Base-by-base conservation (phyloP, 2,329 filamentous ascomycete genomes). In the Torrubiellomyces zombiae region DNA sequence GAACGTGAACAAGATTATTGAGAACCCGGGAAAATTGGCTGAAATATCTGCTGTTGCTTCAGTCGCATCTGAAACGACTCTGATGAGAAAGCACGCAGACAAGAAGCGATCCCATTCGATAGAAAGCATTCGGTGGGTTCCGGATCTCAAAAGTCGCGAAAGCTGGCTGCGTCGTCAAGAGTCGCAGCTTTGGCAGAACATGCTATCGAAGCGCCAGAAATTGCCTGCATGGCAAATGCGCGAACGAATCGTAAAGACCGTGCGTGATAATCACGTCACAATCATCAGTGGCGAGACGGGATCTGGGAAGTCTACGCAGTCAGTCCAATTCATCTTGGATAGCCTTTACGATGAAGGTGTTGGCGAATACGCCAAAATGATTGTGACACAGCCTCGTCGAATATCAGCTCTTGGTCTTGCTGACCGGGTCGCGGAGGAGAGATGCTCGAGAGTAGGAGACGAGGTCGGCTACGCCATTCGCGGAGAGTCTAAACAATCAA, bases 201-300 rank as follows among this genome's bases (percentile, higher is more conserved):
- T 93, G 78, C 55, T 83, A 32, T 53, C 60, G 11, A 70, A 71
- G 38, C 66, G 89, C 21, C 66, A 76, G 44, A 67, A 63, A 23
- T 56, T 98, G 3, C 89, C 89, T 3, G 89, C 89, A 2, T 98
- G 89, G 89, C 67, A 69, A 31, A 70, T 89, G 39, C 73, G 70
- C 38, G 73, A 86, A 12, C 59, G 64, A 2, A 80, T 98, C 16
- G 69, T 95, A 7, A 49, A 66, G 12, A 77, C 79, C 0, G 79
- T 98, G 24, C 64, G 64, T 20, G 56, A 63, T 4, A 72, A 86
- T 41, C 76, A 94, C 48, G 83, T 98, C 25, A 93, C 82, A 1
- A 94, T 98, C 40, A 89, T 98, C 38, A 91, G 85, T 21, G 89
- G 89, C 37, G 89, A 95, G 53, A 98, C 89, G 4, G 89, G 89